Evolutionary conservation across 1,284 basidiomycete species (phyloP).

Genomic region (Sporisorium iseilematis-ciliati): DNA sequence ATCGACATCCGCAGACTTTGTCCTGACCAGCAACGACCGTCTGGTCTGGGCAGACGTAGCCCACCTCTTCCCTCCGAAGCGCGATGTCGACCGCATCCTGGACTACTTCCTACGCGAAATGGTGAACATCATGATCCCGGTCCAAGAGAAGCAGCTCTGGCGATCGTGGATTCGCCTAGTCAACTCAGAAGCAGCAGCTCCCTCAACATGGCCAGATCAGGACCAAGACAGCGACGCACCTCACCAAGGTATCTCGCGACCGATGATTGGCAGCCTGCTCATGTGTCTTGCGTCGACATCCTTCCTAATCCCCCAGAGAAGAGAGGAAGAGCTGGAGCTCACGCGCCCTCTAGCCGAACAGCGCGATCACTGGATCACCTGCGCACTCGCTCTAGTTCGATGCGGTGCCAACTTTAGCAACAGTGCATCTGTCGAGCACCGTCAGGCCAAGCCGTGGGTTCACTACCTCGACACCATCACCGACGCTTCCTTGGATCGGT

Average conservation of each 20-base stretch:
- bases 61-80: slow-evolving; percentile 32
- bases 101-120: slow-evolving; percentile 34
- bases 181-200: neutral
- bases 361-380: slow-evolving; percentile 33
- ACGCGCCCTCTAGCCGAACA: slow-evolving; percentile 20
- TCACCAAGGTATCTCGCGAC: slow-evolving; percentile 22
- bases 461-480: slow-evolving; percentile 20
- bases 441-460: slow-evolving; percentile 10
- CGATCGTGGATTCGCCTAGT: slow-evolving; percentile 20
- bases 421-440: neutral
- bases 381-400: slow-evolving; percentile 29
- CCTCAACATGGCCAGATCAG: neutral
- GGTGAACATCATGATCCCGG: slow-evolving; percentile 39
- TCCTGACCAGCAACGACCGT: slow-evolving; percentile 9
- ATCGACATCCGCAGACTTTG: neutral
- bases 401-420: slow-evolving; percentile 7
- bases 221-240: neutral
- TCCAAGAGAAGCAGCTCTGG: slow-evolving; percentile 44
- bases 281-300: slow-evolving; percentile 26
- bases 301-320: slow-evolving; percentile 21
- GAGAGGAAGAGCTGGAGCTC: slow-evolving; percentile 27
- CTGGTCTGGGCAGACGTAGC: slow-evolving; percentile 28
- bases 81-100: slow-evolving; percentile 31
- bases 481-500: slow-evolving; percentile 33
- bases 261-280: slow-evolving; percentile 36